Evolutionary conservation across 2,329 filamentous ascomycete genomes (phyloP).

Genomic region (Pseudopyrenochaeta lycopersici): DNA sequence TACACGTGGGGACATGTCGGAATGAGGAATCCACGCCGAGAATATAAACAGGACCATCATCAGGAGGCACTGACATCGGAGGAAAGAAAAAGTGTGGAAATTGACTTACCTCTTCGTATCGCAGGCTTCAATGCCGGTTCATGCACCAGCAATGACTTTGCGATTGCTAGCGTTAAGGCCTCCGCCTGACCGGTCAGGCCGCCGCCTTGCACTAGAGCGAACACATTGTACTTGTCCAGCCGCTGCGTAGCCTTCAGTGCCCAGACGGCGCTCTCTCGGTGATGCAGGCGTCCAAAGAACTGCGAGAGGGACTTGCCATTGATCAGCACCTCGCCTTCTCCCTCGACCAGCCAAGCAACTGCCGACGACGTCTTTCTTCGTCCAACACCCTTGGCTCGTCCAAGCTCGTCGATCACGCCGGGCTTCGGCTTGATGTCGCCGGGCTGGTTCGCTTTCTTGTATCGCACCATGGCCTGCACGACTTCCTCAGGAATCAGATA

Average conservation of each 20-base stretch:
- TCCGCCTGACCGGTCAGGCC: conserved; percentile 96
- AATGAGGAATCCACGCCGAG: not conserved
- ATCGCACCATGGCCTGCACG: conserved; percentile 68
- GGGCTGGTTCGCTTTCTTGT: conserved; percentile 78
- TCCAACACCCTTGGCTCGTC: conserved; percentile 81
- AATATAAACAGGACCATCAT: not conserved
- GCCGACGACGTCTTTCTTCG: conserved; percentile 88
- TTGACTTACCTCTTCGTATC: conserved; percentile 81
- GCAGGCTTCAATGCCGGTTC: conserved; percentile 91
- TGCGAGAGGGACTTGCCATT: conserved; percentile 88
- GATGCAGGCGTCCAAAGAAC: conserved; percentile 86
- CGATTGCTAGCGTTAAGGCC: conserved; percentile 88
- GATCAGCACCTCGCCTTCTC: conserved; percentile 86
- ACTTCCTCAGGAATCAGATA: conserved; percentile 77
- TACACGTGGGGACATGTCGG: conserved; percentile 6
- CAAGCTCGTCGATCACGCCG: conserved; percentile 76
- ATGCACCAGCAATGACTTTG: conserved; percentile 86
- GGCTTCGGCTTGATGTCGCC: conserved; percentile 70
- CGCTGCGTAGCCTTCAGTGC: conserved; percentile 82
- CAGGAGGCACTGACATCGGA: conserved; percentile 5
- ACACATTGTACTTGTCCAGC: conserved; percentile 97
- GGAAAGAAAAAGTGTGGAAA: conserved; percentile 1
- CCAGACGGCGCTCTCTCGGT: conserved; percentile 95
- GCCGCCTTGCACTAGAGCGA: conserved; percentile 83
- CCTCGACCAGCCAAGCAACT: conserved; percentile 88